These are phyloP conservation scores for Eucalyptus tenuipes DNA, from an alignment of 345 rosid genomes.

Conservation along the genomic window DNA sequence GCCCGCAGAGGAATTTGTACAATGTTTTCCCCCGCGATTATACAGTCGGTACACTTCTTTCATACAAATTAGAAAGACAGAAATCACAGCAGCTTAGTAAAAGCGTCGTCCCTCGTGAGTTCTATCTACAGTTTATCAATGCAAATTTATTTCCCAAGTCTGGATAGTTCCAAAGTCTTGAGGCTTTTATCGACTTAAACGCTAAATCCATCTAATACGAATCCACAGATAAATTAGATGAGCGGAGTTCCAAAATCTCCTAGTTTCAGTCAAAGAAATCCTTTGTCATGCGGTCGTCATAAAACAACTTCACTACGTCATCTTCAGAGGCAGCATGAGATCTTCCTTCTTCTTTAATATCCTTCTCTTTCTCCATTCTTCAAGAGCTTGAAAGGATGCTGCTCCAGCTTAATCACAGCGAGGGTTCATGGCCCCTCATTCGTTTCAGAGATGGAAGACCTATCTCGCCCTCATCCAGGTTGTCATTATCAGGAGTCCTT, in stretches of 20 bases:
- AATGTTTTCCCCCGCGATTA: background rate
- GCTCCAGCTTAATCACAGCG: background rate
- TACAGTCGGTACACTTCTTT: background rate
- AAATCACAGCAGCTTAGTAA: background rate
- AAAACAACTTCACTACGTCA: background rate
- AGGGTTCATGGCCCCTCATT: background rate
- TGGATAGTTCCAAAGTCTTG: background rate
- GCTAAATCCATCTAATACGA: background rate
- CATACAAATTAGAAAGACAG: background rate
- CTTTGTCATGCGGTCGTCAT: background rate
- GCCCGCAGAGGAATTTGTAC: background rate
- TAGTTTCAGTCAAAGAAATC: background rate
- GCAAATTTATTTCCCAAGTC: background rate
- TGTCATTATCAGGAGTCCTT: background rate
- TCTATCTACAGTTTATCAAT: background rate
- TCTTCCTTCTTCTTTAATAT: background rate
- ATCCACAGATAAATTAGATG: background rate
- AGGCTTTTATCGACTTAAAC: background rate
- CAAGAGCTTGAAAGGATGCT: background rate
- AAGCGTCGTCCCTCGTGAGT: background rate
- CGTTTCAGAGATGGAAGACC: background rate
- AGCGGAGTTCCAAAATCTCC: background rate
- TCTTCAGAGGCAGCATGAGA: background rate
- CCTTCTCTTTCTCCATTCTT: background rate
- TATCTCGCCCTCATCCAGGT: background rate